phyloP scores from a whole-genome alignment of 2,329 filamentous ascomycete species.

The Chaetomium sp. region DNA sequence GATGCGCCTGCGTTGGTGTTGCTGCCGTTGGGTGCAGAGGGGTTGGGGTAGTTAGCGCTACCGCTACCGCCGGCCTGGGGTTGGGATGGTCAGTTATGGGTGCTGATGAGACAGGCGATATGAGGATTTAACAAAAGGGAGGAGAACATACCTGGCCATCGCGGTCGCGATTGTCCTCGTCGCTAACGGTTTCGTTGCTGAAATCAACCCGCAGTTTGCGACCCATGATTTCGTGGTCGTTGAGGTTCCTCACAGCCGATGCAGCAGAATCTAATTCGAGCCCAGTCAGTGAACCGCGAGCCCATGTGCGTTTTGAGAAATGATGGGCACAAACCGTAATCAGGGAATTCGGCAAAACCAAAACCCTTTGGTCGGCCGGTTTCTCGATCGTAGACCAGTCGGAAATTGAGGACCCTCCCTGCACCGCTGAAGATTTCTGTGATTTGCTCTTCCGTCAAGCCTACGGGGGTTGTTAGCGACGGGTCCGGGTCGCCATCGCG shows the following conservation, averaged over 20 bases:
- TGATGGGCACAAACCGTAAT: slow-evolving; percentile 56
- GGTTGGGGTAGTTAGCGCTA: slow-evolving; percentile 12
- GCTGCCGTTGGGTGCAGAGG: slow-evolving; percentile 22
- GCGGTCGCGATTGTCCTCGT: slow-evolving; percentile 50
- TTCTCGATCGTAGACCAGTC: slow-evolving; percentile 91
- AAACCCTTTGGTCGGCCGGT: slow-evolving; percentile 94
- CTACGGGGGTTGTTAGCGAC: slow-evolving; percentile 39
- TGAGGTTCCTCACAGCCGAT: slow-evolving; percentile 89
- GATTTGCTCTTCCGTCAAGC: slow-evolving; percentile 93
- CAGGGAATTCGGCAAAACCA: slow-evolving; percentile 92
- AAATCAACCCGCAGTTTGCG: slow-evolving; percentile 93
- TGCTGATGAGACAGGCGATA: background rate
- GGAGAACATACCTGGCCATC: slow-evolving; percentile 20
- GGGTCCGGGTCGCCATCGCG: background rate
- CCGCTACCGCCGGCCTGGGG: slow-evolving; percentile 7
- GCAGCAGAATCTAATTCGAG: slow-evolving; percentile 61
- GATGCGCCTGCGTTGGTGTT: background rate
- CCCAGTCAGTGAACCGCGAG: background rate
- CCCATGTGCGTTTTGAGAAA: no score
- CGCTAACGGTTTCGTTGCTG: slow-evolving; percentile 79
- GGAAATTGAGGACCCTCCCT: slow-evolving; percentile 85
- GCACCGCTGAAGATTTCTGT: slow-evolving; percentile 86
- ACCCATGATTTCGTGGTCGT: slow-evolving; percentile 92
- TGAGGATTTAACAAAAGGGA: background rate
- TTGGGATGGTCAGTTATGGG: background rate